Conservation (phyloP, 768 basidiomycete species). For the Agaricus sinodeliciosus region DNA sequence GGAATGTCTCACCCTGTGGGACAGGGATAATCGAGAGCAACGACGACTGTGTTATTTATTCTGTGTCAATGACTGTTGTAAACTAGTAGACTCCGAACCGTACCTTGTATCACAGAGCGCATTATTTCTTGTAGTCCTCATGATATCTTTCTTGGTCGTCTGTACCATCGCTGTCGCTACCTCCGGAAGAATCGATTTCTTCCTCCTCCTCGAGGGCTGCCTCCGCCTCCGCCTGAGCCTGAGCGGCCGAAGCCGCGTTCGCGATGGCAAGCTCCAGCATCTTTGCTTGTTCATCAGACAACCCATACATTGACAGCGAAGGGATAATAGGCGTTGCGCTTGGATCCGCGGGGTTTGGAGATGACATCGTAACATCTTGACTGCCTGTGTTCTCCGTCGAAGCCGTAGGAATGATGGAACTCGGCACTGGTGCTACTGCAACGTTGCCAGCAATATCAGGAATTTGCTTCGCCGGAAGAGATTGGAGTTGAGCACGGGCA, state of each 20-base stretch:
- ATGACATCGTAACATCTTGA: constrained; percentile 10
- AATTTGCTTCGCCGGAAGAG: constrained; percentile 18
- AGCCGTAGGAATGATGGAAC: constrained; percentile 9
- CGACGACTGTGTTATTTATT: constrained; percentile 7
- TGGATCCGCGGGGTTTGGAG: constrained; percentile 10
- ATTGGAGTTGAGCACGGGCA: constrained; percentile 60
- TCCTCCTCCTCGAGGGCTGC: constrained; percentile 70
- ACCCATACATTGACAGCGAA: constrained; percentile 58
- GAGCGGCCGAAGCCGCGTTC: constrained; percentile 66
- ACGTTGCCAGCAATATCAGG: constrained; percentile 10
- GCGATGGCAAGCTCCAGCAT: constrained; percentile 69
- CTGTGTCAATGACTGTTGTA: constrained; percentile 7
- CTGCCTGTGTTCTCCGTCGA: constrained; percentile 14
- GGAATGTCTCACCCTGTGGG: constrained; percentile 3
- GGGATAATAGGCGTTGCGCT: constrained; percentile 18
- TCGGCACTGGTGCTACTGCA: constrained; percentile 10
- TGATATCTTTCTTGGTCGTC: constrained; percentile 21
- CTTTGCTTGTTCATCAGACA: constrained; percentile 67
- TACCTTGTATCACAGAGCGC: constrained; percentile 9
- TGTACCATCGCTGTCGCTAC: constrained; percentile 38
- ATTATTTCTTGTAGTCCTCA: constrained; percentile 5
- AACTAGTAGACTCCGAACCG: constrained; percentile 3
- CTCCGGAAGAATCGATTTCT: constrained; percentile 40
- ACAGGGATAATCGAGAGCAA: background rate
- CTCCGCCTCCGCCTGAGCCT: constrained; percentile 74